A percentile compares a stretch with the other conserved stretches of the same genome.
Conservation (phyloP, 2,329 filamentous ascomycete genomes). For the Pseudogymnoascus sp. region DNA sequence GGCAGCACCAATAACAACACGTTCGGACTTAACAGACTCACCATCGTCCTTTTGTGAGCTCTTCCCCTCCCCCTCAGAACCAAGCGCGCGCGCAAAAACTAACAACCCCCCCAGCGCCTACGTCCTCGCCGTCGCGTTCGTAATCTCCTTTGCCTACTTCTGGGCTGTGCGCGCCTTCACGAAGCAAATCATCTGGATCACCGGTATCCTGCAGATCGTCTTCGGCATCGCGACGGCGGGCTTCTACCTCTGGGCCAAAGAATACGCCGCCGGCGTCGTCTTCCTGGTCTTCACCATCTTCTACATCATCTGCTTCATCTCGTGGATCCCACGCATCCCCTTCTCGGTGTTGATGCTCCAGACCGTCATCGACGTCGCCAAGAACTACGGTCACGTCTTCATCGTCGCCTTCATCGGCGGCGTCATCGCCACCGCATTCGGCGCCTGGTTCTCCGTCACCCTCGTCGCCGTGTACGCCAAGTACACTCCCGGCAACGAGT, state of each 20-base stretch:
- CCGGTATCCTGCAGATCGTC: slow-evolving; percentile 78
- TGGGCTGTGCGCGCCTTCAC: slow-evolving; percentile 67
- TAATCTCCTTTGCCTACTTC: slow-evolving; percentile 71
- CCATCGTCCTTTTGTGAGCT: slow-evolving; percentile 64
- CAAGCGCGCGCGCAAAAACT: background rate
- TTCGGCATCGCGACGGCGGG: slow-evolving; percentile 79
- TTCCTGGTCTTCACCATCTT: slow-evolving; percentile 79
- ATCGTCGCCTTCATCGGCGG: slow-evolving; percentile 78
- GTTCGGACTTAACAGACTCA: slow-evolving; percentile 66
- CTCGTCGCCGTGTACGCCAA: slow-evolving; percentile 79
- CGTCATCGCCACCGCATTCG: slow-evolving; percentile 64
- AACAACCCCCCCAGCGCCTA: slow-evolving; percentile 41
- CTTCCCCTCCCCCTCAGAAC: background rate
- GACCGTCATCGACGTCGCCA: slow-evolving; percentile 77
- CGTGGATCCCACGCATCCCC: slow-evolving; percentile 83
- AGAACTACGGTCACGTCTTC: slow-evolving; percentile 77
- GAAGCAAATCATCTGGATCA: slow-evolving; percentile 88
- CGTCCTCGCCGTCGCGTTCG: slow-evolving; percentile 62
- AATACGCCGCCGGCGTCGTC: slow-evolving; percentile 76
- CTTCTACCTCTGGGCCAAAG: slow-evolving; percentile 64
- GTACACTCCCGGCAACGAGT: slow-evolving; percentile 56
- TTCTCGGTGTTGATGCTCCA: slow-evolving; percentile 87
- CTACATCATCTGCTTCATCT: slow-evolving; percentile 72
- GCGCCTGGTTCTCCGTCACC: slow-evolving; percentile 79
- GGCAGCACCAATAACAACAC: background rate